phyloP scores from a whole-genome alignment of 2,329 filamentous ascomycete species.

The Aureobasidium sp. region DNA sequence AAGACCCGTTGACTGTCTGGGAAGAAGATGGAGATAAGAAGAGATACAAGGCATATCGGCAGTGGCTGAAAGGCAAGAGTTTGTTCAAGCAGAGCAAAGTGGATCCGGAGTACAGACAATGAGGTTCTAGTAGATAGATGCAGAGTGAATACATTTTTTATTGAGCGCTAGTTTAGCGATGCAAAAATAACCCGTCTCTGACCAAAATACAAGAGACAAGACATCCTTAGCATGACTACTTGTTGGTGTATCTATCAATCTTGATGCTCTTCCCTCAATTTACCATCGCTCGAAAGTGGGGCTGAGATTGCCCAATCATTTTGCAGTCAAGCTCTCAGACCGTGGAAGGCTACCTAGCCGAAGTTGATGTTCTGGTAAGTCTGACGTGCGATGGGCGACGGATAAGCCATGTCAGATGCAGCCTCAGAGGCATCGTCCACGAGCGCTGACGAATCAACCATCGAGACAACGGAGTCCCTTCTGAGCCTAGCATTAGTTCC shows the following conservation, averaged over 20 bases:
- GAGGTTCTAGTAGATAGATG: not conserved
- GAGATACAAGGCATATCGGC: slow-evolving; percentile 90
- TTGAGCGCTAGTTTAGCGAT: not conserved
- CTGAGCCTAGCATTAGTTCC: not conserved
- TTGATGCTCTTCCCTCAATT: too few relatives aligned
- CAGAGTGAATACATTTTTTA: not conserved
- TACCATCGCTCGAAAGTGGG: not conserved
- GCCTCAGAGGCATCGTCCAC: not conserved
- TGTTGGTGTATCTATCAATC: not conserved
- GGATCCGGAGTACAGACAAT: slow-evolving; percentile 40
- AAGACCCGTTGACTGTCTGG: slow-evolving; percentile 80
- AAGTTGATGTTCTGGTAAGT: not conserved
- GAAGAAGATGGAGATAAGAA: slow-evolving; percentile 87
- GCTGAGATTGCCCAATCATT: not conserved
- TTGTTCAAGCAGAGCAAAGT: slow-evolving; percentile 78
- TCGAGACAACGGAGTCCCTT: not conserved
- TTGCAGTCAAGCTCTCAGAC: not conserved
- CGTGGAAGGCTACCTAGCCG: not conserved
- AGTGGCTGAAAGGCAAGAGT: slow-evolving; percentile 92
- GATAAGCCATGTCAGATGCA: not conserved
- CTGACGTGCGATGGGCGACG: not conserved
- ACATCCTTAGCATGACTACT: not conserved
- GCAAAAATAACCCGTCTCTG: not conserved
- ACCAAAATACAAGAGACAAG: not conserved
- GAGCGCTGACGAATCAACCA: not conserved